These are phyloP conservation scores for Salvia sclarea DNA, from an alignment of 305 asterid species.

Conservation along the genomic window DNA sequence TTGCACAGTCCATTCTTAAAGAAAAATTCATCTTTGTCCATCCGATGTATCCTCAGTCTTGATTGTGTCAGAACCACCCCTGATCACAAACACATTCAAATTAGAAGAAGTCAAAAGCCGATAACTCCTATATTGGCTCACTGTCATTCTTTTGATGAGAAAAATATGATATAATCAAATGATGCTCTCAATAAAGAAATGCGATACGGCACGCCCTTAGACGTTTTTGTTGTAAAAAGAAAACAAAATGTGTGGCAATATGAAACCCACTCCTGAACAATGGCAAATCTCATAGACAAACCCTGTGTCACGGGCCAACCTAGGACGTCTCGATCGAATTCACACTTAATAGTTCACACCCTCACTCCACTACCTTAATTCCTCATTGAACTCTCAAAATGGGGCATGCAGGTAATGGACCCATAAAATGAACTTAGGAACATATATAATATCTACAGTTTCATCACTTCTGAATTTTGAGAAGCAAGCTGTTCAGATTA, in stretches of 20 bases:
- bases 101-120: background rate
- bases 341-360: background rate
- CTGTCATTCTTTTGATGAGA: background rate
- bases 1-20: background rate
- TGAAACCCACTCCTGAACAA: background rate
- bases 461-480: background rate
- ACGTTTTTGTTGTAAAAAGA: background rate
- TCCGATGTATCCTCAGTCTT: slow-evolving; percentile 34
- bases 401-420: background rate
- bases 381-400: background rate
- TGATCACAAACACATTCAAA: slow-evolving; percentile 9
- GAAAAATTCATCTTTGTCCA: slow-evolving; percentile 19
- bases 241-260: background rate
- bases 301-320: background rate
- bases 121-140: background rate
- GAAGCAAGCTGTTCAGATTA: background rate
- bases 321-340: background rate
- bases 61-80: slow-evolving; percentile 35
- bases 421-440: background rate
- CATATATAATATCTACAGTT: background rate
- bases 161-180: background rate
- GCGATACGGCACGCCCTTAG: background rate
- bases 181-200: background rate
- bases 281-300: background rate
- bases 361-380: background rate